Evolutionary conservation across 108 stramenopile species (phyloP).

Genomic region (Epipyxis sp.): DNA sequence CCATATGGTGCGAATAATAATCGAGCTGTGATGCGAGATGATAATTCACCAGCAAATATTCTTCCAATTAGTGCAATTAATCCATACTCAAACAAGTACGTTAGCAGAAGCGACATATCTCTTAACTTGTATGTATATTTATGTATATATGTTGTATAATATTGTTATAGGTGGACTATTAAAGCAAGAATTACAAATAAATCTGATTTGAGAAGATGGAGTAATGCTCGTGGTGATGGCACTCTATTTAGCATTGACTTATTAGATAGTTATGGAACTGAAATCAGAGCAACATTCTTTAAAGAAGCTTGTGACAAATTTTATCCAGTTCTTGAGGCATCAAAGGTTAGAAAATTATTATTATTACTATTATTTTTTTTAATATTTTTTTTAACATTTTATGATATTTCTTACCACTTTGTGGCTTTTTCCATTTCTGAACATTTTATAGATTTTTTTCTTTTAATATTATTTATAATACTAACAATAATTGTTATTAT

Average conservation of each 20-base stretch:
- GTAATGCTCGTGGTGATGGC: constrained; percentile 86
- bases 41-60: background rate
- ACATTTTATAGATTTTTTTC: too few species aligned
- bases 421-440: too few species aligned
- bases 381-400: too few species aligned
- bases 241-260: constrained; percentile 76
- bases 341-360: too few species aligned
- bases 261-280: constrained; percentile 73
- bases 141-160: too few species aligned
- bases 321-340: constrained; percentile 65
- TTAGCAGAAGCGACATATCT: too few species aligned
- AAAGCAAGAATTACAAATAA: constrained; percentile 74
- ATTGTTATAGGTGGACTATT: constrained; percentile 37
- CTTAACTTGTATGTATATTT: too few species aligned
- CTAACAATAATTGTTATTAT: too few species aligned
- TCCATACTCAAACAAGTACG: constrained; percentile 89
- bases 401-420: too few species aligned
- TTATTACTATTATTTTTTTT: too few species aligned
- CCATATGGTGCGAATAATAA: background rate
- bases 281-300: constrained; percentile 91
- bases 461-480: too few species aligned
- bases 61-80: constrained; percentile 75
- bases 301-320: constrained; percentile 90
- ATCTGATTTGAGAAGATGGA: constrained; percentile 74
- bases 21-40: background rate